Evolutionary conservation across 1,139 yeast genomes (phyloP).

Genomic region (Protomyces pachydermus): DNA sequence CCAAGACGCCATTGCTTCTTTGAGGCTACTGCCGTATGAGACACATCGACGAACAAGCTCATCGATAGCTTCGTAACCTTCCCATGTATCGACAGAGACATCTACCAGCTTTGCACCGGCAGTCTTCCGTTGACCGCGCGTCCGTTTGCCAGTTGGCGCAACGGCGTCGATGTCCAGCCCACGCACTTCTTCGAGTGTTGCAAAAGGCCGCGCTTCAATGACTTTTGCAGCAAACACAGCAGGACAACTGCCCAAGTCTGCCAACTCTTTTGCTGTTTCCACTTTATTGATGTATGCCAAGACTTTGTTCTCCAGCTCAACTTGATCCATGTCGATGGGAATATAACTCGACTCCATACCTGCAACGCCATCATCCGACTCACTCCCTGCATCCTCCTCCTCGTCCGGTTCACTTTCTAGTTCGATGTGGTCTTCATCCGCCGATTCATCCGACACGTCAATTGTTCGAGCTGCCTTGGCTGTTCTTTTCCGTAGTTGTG

Average conservation of each 20-base stretch:
- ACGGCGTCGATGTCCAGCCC: conserved; percentile 44
- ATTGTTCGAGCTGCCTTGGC: conserved; percentile 15
- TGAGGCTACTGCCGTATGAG: conserved; percentile 64
- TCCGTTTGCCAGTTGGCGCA: conserved; percentile 37
- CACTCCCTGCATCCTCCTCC: conserved; percentile 1
- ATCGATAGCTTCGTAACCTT: conserved; percentile 92
- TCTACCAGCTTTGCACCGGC: conserved; percentile 75
- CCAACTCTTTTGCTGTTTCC: conserved; percentile 67
- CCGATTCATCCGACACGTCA: conserved; percentile 21
- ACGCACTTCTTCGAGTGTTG: conserved; percentile 52
- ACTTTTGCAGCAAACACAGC: conserved; percentile 63
- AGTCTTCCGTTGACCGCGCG: conserved; percentile 42
- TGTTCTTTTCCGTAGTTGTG: conserved; percentile 12
- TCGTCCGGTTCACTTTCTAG: conserved; percentile 10
- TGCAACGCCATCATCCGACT: conserved; percentile 28
- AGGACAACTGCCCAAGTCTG: conserved; percentile 70
- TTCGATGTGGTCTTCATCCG: conserved; percentile 10
- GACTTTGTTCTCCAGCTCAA: conserved; percentile 58
- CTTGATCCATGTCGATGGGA: conserved; percentile 34
- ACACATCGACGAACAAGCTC: conserved; percentile 80
- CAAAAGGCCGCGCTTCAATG: conserved; percentile 61
- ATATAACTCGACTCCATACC: conserved; percentile 25
- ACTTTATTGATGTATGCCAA: conserved; percentile 66
- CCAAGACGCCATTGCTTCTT: conserved; percentile 74
- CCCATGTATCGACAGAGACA: conserved; percentile 46